These are phyloP conservation scores for Cercospora sp. DNA, from an alignment of 2,329 filamentous ascomycete species.

Conservation along the genomic window DNA sequence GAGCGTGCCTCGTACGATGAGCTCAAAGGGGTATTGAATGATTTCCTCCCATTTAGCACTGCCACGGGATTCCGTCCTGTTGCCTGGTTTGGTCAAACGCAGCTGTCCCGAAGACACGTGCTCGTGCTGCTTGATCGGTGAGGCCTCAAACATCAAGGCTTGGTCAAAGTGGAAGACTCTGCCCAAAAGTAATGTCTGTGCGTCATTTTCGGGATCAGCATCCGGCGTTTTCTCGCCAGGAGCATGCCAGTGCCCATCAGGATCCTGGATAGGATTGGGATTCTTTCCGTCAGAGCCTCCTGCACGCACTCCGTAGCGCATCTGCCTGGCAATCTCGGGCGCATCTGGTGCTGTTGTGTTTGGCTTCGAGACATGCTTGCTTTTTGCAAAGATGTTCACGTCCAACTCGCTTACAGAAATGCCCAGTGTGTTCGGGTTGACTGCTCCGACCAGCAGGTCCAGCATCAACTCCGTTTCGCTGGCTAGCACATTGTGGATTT, in stretches of 20 bases:
- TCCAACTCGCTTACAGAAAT: slow-evolving; percentile 85
- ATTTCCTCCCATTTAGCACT: slow-evolving; percentile 87
- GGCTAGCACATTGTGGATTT: slow-evolving; percentile 85
- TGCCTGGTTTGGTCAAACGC: slow-evolving; percentile 78
- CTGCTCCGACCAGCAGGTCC: slow-evolving; percentile 80
- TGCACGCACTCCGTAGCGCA: slow-evolving; percentile 13
- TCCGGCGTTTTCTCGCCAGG: slow-evolving; percentile 47
- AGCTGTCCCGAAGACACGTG: slow-evolving; percentile 80
- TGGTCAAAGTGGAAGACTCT: slow-evolving; percentile 85
- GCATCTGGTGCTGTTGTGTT: slow-evolving; percentile 9
- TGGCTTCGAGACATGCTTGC: slow-evolving; percentile 69
- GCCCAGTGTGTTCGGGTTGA: slow-evolving; percentile 90
- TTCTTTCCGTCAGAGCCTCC: slow-evolving; percentile 10
- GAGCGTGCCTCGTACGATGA: slow-evolving; percentile 87
- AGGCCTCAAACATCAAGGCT: slow-evolving; percentile 83
- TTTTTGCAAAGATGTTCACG: slow-evolving; percentile 92
- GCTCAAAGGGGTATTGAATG: slow-evolving; percentile 85
- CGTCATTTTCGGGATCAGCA: slow-evolving; percentile 56
- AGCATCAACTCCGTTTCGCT: slow-evolving; percentile 95
- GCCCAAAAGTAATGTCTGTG: slow-evolving; percentile 88
- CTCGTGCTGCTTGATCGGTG: slow-evolving; percentile 73
- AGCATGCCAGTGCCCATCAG: slow-evolving; percentile 30
- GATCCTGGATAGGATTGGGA: slow-evolving; percentile 27
- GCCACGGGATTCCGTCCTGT: slow-evolving; percentile 79
- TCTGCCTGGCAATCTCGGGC: slow-evolving; percentile 5